phyloP scores from a whole-genome alignment of 2,329 filamentous ascomycete species.

The Penicillium hordei region DNA sequence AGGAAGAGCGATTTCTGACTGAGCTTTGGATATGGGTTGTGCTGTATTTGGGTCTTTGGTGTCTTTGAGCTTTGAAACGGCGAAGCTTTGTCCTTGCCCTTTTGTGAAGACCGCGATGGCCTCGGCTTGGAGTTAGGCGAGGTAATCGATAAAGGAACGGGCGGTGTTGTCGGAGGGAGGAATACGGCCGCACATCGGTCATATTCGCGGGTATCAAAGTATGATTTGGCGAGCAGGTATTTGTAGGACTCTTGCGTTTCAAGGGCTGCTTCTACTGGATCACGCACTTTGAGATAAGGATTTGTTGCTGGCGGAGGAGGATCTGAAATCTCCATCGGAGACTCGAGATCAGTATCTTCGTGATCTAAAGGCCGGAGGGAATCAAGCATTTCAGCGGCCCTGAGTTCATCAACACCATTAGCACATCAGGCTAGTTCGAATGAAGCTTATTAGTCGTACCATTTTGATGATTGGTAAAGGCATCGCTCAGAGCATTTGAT shows the following conservation, averaged over 20 bases:
- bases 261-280: slow-evolving; percentile 70
- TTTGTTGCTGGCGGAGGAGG: slow-evolving; percentile 53
- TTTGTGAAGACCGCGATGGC: slow-evolving; percentile 46
- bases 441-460: slow-evolving; percentile 54
- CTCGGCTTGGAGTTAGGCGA: slow-evolving; percentile 41
- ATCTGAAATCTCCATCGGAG: slow-evolving; percentile 56
- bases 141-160: slow-evolving; percentile 56
- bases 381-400: slow-evolving; percentile 91
- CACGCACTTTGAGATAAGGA: slow-evolving; percentile 55
- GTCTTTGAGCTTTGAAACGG: slow-evolving; percentile 40
- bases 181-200: slow-evolving; percentile 91
- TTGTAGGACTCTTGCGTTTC: slow-evolving; percentile 78
- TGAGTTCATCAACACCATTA: slow-evolving; percentile 41
- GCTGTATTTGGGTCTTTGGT: slow-evolving; percentile 34
- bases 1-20: slow-evolving; percentile 94
- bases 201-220: slow-evolving; percentile 93
- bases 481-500: slow-evolving; percentile 92
- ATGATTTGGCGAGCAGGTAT: slow-evolving; percentile 86
- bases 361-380: slow-evolving; percentile 65
- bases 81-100: slow-evolving; percentile 62
- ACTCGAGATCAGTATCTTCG: slow-evolving; percentile 60
- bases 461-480: slow-evolving; percentile 95
- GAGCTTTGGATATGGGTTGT: slow-evolving; percentile 52
- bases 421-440: not conserved
- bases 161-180: slow-evolving; percentile 74